Evolutionary conservation across 2,329 filamentous ascomycete species (phyloP).

Genomic region (Hymenoscyphus fraxineus): DNA sequence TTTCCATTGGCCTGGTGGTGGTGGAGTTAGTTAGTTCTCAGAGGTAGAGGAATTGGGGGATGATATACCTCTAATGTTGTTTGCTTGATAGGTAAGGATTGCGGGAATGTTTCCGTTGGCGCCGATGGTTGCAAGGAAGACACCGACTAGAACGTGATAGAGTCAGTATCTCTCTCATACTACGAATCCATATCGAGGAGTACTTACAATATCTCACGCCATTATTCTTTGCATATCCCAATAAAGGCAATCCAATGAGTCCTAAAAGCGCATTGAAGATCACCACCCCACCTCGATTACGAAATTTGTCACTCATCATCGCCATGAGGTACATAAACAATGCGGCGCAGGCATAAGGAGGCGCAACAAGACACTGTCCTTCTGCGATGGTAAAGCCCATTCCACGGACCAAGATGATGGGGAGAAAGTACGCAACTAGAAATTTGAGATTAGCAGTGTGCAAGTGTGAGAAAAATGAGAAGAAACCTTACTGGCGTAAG

Average conservation of each 20-base stretch:
- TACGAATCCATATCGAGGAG: background rate
- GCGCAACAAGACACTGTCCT: slow-evolving; percentile 53
- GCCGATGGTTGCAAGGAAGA: slow-evolving; percentile 45
- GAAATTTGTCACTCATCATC: slow-evolving; percentile 51
- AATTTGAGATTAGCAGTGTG: too few species aligned
- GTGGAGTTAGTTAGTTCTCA: background rate
- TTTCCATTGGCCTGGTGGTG: slow-evolving; percentile 71
- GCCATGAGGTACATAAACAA: slow-evolving; percentile 44
- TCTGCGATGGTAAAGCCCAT: slow-evolving; percentile 51
- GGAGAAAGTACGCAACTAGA: slow-evolving; percentile 61
- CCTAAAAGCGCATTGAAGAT: slow-evolving; percentile 43
- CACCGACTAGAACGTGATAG: slow-evolving; percentile 39
- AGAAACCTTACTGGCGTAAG: slow-evolving; percentile 46
- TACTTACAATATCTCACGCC: slow-evolving; percentile 44
- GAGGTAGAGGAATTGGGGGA: background rate
- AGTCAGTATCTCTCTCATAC: background rate
- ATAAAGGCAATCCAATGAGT: slow-evolving; percentile 41
- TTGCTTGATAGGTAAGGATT: slow-evolving; percentile 75
- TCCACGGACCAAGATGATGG: slow-evolving; percentile 61
- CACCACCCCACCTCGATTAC: slow-evolving; percentile 34
- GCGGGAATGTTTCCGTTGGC: slow-evolving; percentile 70
- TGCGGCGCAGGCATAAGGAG: slow-evolving; percentile 46
- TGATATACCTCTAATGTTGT: slow-evolving; percentile 43
- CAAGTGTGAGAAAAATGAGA: too few species aligned
- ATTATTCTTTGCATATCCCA: slow-evolving; percentile 46